Evolutionary conservation across 495 filamentous ascomycete genomes (phyloP), one percentile per base, ranked within the genome.

Genomic region (Lichenothelia convexa): DNA sequence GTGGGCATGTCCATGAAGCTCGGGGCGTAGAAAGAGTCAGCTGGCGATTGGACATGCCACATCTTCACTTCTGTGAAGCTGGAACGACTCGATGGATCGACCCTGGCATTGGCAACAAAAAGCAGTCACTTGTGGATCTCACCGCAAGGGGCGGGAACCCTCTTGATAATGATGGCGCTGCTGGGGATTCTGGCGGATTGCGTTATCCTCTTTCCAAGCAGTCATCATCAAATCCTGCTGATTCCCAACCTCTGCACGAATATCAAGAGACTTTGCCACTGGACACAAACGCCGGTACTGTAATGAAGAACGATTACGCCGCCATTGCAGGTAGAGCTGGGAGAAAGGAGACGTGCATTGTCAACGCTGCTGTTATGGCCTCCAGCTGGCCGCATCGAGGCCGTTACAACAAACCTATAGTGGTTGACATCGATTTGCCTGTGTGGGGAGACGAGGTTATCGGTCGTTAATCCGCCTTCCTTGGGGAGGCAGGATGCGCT

Each of bases 361-460:
- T 85, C 45, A 87, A 86, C 56, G 75, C 77, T 21, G 71, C 79
- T 13, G 74, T 85, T 42, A 62, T 77, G 61, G 67, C 71, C 7
- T 71, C 60, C 2, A 76, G 65, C 45, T 78, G 70, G 60, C 62
- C 60, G 21, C 77, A 74, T 48, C 60, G 46, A 36, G 7, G 7
- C 13, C 24, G 24, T 2, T 71, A 78, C 54, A 72, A 81, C 55
- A 75, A 80, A 45, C 73, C 80, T 5, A 75, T 87, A 37, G 71
- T 86, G 5, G 72, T 87, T 18, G 78, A 91, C 49, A 53, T 86
- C 21, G 72, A 83, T 41, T 59, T 87, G 26, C 75, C 74, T 7
- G 60, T 75, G n/a, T 51, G 48, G 45, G 13, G 33, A 21, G 37
- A 39, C 24, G 24, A n/a, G n/a, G n/a, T n/a, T n/a, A n/a, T n/a